Base-by-base conservation (phyloP, 1,139 yeast genomes). In the Pichia sp. region DNA sequence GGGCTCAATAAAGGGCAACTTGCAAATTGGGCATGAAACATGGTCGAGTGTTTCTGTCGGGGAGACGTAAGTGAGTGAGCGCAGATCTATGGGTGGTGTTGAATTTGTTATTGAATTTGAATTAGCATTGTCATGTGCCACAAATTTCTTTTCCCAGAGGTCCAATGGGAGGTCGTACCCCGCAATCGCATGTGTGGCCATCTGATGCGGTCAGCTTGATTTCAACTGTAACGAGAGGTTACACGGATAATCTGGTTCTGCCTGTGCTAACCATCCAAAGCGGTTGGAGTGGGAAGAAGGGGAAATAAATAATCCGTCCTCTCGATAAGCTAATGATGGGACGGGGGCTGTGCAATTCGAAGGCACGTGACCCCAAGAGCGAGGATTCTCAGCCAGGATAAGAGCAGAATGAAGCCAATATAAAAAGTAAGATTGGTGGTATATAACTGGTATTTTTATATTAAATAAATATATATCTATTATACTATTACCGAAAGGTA, bases 1-100 rank as follows among this genome's bases (percentile, higher is more conserved):
- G 0, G 87, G 87, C 48, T 72, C 70, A 7, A 78, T 69, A 59
- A 81, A 80, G 3, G 85, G 84, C 54, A 77, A 77, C 59, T 80
- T 82, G 61, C 86, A 82, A 10, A 82, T 75, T 3, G 85, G 84
- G 61, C 86, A 81, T 55, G 70, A 73, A 53, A 81, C 66, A 65
- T 83, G 85, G 41, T 82, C 87, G 13, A 68, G 63, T 6, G 50
- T 30, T 10, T 44, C 50, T 0, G 53, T 6, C 4, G 68, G 61
- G 11, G 65, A 58, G 4, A 65, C 26, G 73, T 81, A 64, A 62
- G 46, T 45, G 11, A 65, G 34, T 1, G 61, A 46, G 44, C 64
- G 50, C 38, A 61, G 15, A 49, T 66, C 68, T 5, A 66, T 40
- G 8, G 8, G 32, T 31, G n/a, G 19, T 2, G 34, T 40, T 36